phyloP scores from a whole-genome alignment of 306 rosid genomes.

The Glycyrrhiza uralensis region DNA sequence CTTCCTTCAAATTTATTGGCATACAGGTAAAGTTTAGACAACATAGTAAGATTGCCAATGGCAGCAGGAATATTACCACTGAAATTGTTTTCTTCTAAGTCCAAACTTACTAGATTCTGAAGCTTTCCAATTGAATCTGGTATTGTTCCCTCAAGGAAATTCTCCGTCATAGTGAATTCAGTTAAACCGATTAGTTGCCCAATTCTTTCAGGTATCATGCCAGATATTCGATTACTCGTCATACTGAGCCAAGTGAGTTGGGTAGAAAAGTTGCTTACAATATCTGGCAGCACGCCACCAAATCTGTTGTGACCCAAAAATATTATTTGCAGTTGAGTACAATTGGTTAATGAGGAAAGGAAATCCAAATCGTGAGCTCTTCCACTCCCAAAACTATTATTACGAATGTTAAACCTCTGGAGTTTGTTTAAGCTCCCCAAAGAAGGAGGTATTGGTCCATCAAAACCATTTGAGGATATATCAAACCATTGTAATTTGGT shows the following conservation, averaged over 20 bases:
- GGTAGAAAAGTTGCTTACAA: constrained; percentile 8
- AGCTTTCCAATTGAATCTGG: constrained; percentile 23
- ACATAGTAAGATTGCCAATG: constrained; percentile 22
- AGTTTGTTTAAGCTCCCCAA: constrained; percentile 20
- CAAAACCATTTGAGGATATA: background rate
- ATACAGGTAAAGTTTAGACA: background rate
- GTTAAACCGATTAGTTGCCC: constrained; percentile 18
- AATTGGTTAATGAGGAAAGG: constrained; percentile 25
- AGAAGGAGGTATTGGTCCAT: constrained; percentile 14
- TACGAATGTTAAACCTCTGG: accelerated
- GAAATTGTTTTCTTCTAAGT: background rate
- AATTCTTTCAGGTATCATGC: constrained; percentile 25
- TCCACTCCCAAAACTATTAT: constrained; percentile 18
- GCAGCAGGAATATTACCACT: background rate
- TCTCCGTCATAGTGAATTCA: background rate
- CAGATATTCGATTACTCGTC: background rate
- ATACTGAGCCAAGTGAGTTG: background rate
- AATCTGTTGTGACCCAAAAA: background rate
- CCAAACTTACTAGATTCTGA: background rate
- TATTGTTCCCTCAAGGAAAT: constrained; percentile 11
- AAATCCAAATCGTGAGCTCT: constrained; percentile 18
- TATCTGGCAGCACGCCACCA: constrained; percentile 13
- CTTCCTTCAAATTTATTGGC: constrained; percentile 23
- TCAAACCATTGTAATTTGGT: background rate
- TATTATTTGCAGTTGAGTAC: background rate